phyloP scores from a whole-genome alignment of 2,329 filamentous ascomycete genomes.

The Xylaria sp. region DNA sequence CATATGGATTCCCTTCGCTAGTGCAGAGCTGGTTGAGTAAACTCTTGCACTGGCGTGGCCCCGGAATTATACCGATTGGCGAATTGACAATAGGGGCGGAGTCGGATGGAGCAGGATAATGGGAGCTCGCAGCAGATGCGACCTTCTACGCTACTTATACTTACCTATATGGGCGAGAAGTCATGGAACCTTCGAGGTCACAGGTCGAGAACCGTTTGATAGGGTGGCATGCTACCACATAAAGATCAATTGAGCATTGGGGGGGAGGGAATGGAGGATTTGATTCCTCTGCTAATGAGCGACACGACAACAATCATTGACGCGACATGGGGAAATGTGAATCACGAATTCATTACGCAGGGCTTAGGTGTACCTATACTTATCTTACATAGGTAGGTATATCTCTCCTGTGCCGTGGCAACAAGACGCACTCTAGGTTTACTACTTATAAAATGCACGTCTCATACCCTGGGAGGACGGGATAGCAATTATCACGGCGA shows the following conservation, averaged over 20 bases:
- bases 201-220: conserved; percentile 15
- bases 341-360: conserved; percentile 24
- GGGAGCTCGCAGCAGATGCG: conserved; percentile 26
- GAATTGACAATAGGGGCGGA: conserved; percentile 23
- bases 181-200: neutral
- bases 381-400: no score
- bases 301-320: neutral
- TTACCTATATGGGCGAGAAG: neutral
- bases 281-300: conserved; percentile 4
- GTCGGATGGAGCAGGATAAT: conserved; percentile 8
- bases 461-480: neutral
- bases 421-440: neutral
- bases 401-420: neutral
- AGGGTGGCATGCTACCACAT: conserved; percentile 13
- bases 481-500: neutral
- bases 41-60: conserved; percentile 5
- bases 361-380: neutral
- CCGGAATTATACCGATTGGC: conserved; percentile 37
- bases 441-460: neutral
- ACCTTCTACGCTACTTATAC: conserved; percentile 16
- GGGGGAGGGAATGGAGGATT: conserved; percentile 2
- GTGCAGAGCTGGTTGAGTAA: conserved; percentile 11
- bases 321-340: conserved; percentile 5
- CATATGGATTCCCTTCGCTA: conserved; percentile 4
- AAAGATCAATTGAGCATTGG: conserved; percentile 17